phyloP scores from a whole-genome alignment of 352 stramenopile genomes.

The Phytophthora boehmeriae region DNA sequence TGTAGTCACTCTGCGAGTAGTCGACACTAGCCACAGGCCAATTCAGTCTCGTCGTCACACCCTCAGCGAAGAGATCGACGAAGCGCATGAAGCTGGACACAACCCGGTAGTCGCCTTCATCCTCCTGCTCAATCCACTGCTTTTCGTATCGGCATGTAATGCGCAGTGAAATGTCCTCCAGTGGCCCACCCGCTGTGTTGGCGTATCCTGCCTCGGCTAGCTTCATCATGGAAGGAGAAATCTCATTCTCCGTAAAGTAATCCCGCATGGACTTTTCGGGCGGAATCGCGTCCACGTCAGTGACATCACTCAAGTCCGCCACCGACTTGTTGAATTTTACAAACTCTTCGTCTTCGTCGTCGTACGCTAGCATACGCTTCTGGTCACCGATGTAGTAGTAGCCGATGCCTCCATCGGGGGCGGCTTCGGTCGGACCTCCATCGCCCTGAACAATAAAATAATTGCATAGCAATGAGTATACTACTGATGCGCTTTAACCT shows the following conservation, averaged over 20 bases:
- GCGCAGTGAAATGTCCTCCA: conserved; percentile 81
- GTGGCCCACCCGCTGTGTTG: conserved; percentile 72
- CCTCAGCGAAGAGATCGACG: conserved; percentile 59
- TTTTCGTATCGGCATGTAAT: conserved; percentile 83
- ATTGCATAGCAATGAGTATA: conserved; percentile 26
- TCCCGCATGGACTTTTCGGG: conserved; percentile 74
- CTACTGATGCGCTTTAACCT: too few relatives aligned
- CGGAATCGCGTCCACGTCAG: conserved; percentile 63
- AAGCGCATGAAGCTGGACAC: conserved; percentile 74
- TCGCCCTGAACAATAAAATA: conserved; percentile 57
- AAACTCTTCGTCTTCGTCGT: conserved; percentile 75
- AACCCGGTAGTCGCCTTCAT: conserved; percentile 82
- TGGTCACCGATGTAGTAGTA: conserved; percentile 90
- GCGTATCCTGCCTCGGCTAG: conserved; percentile 80
- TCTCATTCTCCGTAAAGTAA: conserved; percentile 65
- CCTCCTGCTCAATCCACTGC: conserved; percentile 84
- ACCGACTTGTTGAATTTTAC: conserved; percentile 76
- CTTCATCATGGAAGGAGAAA: conserved; percentile 84
- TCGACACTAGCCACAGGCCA: conserved; percentile 68
- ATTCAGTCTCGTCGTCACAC: conserved; percentile 52
- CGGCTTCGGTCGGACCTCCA: conserved; percentile 70
- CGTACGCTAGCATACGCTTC: conserved; percentile 78
- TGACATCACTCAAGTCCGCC: conserved; percentile 61
- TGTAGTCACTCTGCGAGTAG: conserved; percentile 51
- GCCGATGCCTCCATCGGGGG: conserved; percentile 77